Conservation (phyloP, 106 monocot species). For the Acorus calamus region DNA sequence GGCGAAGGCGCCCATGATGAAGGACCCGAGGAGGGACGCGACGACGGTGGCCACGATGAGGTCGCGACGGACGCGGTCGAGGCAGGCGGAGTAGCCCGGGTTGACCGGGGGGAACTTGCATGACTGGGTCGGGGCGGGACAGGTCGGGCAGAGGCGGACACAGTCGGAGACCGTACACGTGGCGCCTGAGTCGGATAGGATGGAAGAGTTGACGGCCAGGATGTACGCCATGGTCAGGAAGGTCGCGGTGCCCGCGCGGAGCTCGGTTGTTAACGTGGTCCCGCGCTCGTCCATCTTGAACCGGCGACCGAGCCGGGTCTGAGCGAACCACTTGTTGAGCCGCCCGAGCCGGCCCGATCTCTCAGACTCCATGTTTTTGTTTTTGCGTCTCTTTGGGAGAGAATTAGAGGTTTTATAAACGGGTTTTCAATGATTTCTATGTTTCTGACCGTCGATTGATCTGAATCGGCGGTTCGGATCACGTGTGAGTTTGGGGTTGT, state of each 20-base stretch:
- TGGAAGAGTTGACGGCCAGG: conserved; percentile 63
- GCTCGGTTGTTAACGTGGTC: conserved; percentile 48
- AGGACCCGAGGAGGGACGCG: conserved; percentile 40
- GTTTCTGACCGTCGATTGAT: too few species aligned
- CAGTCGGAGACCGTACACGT: conserved; percentile 51
- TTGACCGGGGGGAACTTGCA: conserved; percentile 57
- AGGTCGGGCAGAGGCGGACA: conserved; percentile 26
- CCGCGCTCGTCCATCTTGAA: conserved; percentile 23
- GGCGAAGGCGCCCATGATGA: conserved; percentile 55
- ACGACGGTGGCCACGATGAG: conserved; percentile 67
- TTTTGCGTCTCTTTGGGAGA: too few species aligned
- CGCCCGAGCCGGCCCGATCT: not conserved
- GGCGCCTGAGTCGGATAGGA: conserved; percentile 51
- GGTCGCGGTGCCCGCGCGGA: conserved; percentile 49
- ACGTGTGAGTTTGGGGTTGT: too few species aligned
- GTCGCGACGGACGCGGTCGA: conserved; percentile 41
- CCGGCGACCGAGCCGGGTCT: conserved; percentile 11
- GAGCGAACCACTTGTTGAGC: conserved; percentile 14
- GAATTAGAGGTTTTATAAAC: too few species aligned
- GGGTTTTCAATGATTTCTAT: too few species aligned
- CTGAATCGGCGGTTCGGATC: too few species aligned
- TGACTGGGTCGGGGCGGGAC: too few species aligned
- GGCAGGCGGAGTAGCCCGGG: conserved; percentile 43
- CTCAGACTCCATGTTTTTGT: too few species aligned
- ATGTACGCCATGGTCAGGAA: conserved; percentile 76